A percentile compares a stretch with the other conserved stretches of the same genome.
Evolutionary conservation across 768 basidiomycete species (phyloP).

Genomic region (Tulasnella sp.): DNA sequence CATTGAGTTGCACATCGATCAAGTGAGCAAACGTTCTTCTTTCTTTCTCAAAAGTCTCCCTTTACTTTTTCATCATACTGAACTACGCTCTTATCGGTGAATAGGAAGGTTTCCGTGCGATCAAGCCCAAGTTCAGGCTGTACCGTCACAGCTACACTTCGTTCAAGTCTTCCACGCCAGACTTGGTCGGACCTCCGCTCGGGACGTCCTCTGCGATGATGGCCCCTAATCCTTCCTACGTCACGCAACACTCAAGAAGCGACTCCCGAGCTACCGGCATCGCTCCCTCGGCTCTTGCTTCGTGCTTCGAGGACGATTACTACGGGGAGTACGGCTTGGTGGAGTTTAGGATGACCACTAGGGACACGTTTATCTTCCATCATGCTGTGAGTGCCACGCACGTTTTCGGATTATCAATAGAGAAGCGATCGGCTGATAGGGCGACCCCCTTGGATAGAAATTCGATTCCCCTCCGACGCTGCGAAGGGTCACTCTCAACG

Average conservation of each 20-base stretch:
- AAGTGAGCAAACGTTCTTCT: no score
- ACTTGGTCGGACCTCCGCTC: background rate
- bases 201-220: background rate
- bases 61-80: no score
- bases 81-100: no score
- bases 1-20: constrained; percentile 65
- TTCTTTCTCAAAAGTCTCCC: no score
- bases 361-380: constrained; percentile 57
- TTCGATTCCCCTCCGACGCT: constrained; percentile 47
- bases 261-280: constrained; percentile 21
- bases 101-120: constrained; percentile 58
- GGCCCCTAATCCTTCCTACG: constrained; percentile 14
- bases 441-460: no score
- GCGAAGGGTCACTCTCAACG: constrained; percentile 53
- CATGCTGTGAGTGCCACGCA: constrained; percentile 46
- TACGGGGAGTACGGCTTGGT: constrained; percentile 28
- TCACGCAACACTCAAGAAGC: constrained; percentile 16
- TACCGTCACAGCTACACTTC: constrained; percentile 35
- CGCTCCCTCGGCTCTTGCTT: constrained; percentile 14
- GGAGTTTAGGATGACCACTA: constrained; percentile 51
- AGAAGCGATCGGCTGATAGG: background rate
- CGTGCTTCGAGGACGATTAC: background rate
- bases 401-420: background rate
- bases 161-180: background rate
- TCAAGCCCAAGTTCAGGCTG: constrained; percentile 47